A percentile compares a stretch with the other conserved stretches of the same genome.
Evolutionary conservation across 805 yeast species (phyloP).

Genomic region (Ogataea populi-albae): DNA sequence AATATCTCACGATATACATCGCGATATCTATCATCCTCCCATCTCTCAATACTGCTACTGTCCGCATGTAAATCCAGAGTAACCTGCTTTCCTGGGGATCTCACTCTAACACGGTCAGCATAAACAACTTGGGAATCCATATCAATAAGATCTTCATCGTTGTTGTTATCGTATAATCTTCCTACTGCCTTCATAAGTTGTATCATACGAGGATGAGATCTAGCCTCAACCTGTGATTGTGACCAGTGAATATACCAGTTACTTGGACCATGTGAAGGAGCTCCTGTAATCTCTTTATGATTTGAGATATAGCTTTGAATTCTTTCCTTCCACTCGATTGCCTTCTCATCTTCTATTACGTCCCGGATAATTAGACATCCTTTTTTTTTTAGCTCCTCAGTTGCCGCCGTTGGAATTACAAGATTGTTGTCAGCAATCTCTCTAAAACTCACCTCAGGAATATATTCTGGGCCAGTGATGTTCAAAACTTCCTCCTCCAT

Average conservation of each 20-base stretch:
- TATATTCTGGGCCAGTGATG: slow-evolving; percentile 24
- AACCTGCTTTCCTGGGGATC: slow-evolving; percentile 36
- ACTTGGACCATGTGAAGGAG: slow-evolving; percentile 24
- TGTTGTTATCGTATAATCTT: slow-evolving; percentile 12
- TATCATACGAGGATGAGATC: slow-evolving; percentile 37
- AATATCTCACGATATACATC: slow-evolving; percentile 36
- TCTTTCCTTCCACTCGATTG: slow-evolving; percentile 23
- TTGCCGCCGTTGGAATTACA: slow-evolving; percentile 4
- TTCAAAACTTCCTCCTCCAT: slow-evolving; percentile 22
- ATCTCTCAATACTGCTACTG: slow-evolving; percentile 42
- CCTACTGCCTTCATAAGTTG: slow-evolving; percentile 24
- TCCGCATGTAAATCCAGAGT: slow-evolving; percentile 41
- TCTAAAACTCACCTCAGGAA: slow-evolving; percentile 27
- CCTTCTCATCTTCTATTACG: slow-evolving; percentile 30
- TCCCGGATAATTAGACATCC: slow-evolving; percentile 34
- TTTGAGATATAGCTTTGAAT: slow-evolving; percentile 21
- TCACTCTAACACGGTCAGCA: slow-evolving; percentile 42
- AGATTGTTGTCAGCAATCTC: slow-evolving; percentile 18
- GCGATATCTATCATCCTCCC: slow-evolving; percentile 43
- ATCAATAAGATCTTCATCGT: slow-evolving; percentile 29
- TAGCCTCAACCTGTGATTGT: slow-evolving; percentile 36
- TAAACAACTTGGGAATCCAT: slow-evolving; percentile 35
- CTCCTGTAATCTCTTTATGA: slow-evolving; percentile 32
- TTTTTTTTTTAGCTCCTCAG: slow-evolving; percentile 12
- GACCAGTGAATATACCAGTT: slow-evolving; percentile 40